Percentiles rank a stretch among this genome's conserved stretches.
These are phyloP conservation scores for Botryotinia narcissicola DNA, from an alignment of 2,329 filamentous ascomycete species.

Conservation along the genomic window DNA sequence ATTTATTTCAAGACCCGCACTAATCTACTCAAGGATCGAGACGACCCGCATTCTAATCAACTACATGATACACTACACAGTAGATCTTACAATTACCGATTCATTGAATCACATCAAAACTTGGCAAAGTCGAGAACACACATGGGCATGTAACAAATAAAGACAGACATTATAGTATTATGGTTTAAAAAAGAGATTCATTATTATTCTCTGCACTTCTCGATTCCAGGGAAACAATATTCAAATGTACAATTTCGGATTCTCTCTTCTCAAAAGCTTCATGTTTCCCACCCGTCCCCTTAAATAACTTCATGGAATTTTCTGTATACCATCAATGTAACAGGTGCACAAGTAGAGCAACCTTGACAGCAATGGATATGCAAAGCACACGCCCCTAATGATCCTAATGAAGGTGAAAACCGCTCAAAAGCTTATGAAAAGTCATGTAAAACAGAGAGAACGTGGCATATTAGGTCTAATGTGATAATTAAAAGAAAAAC, in stretches of 20 bases:
- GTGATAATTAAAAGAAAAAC: constrained; percentile 39
- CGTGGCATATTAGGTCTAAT: constrained; percentile 40
- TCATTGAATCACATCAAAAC: not conserved
- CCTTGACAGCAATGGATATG: constrained; percentile 22
- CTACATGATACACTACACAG: not conserved
- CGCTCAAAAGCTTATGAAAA: constrained; percentile 31
- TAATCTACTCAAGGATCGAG: not conserved
- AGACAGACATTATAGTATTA: not conserved
- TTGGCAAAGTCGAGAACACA: not conserved
- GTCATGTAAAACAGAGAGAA: constrained; percentile 34
- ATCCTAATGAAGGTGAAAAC: constrained; percentile 30
- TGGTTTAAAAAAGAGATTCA: constrained; percentile 17
- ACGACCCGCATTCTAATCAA: not conserved
- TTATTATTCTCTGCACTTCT: constrained; percentile 20
- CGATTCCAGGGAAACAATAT: constrained; percentile 17
- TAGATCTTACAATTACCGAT: not conserved
- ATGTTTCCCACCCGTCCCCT: constrained; percentile 16
- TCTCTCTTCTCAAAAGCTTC: constrained; percentile 30
- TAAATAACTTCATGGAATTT: constrained; percentile 13
- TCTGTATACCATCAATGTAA: constrained; percentile 8
- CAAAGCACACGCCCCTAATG: constrained; percentile 24
- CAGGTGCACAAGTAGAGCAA: constrained; percentile 12
- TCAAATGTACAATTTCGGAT: constrained; percentile 35
- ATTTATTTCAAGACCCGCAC: not conserved
- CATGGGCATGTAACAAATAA: not conserved